Base-by-base conservation (phyloP, 805 yeast species). In the Peterozyma xylosa region DNA sequence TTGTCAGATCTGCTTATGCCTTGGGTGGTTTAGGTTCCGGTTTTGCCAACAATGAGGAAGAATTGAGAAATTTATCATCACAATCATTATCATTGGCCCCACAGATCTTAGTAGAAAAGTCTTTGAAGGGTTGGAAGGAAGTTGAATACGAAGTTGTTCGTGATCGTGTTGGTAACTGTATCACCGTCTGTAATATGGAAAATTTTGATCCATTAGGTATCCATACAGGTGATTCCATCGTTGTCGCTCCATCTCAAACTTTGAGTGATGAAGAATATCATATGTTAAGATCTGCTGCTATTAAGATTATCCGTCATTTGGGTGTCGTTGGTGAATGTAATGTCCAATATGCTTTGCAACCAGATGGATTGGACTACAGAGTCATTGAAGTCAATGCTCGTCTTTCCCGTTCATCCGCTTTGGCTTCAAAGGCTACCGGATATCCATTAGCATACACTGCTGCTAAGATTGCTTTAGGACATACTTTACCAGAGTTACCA, bases 311-410 rank as follows among this genome's bases (percentile, higher is more conserved):
- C 55, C 82, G 98, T 67, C 99, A 91, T 62, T 74, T 91, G 58
- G 98, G 98, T 58, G 99, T 91, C 62, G 98, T 91, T 61, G 99
- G 99, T 74, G 99, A 91, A 73, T 91, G 99, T 76, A 91, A 91
- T 71, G 88, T 91, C 58, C 99, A 91, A 68, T 91, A 91, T 61
- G 97, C 98, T 42, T 75, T 91, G 62, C 86, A 91, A 61, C 98
- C 99, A 48, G 77, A 81, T 67, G 82, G 95, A 48, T 83, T 86
- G 66, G 98, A 93, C 60, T 91, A 91, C 71, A 85, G 99, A 70
- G 88, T 91, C 54, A 91, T 91, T 65, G 99, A 91, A 72, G 99
- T 91, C 53, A 91, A 91, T 63, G 99, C 99, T 42, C 85, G 99
- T 72, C 75, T 91, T 56, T 90, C 97, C 30, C 82, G 99, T 66